A percentile compares a stretch with the other conserved stretches of the same genome.
Conservation (phyloP, 177 flowering plant genomes). For the Telopea speciosissima region DNA sequence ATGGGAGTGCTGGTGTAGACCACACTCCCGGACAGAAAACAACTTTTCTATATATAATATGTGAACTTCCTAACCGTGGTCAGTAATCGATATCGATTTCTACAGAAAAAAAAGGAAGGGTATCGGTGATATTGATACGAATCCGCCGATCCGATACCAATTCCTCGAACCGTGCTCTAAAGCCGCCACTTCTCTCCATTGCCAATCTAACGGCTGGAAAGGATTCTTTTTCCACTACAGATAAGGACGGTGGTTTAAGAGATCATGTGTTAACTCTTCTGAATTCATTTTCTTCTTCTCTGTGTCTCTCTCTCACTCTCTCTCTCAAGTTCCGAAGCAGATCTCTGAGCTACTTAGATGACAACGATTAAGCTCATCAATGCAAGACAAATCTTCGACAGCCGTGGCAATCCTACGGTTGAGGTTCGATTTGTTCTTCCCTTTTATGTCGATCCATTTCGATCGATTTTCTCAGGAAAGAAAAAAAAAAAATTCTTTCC, state of each 20-base stretch:
- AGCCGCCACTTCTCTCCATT: too few relatives aligned
- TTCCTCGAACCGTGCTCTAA: too few relatives aligned
- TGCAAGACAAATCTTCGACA: slow-evolving; percentile 91
- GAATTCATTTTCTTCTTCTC: background rate
- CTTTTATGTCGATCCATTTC: background rate
- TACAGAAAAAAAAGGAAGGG: too few relatives aligned
- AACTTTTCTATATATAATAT: too few relatives aligned
- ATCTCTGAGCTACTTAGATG: slow-evolving; percentile 22
- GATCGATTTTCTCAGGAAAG: background rate
- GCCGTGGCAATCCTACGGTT: slow-evolving; percentile 90
- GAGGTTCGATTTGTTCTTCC: slow-evolving; percentile 40
- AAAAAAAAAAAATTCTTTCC: too few relatives aligned
- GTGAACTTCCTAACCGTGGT: too few relatives aligned
- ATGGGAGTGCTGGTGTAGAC: too few relatives aligned
- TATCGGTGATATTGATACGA: too few relatives aligned
- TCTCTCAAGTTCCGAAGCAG: background rate
- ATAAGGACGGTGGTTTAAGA: background rate
- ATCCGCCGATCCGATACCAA: too few relatives aligned
- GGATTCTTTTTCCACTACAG: background rate
- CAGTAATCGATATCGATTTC: too few relatives aligned
- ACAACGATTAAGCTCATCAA: slow-evolving; percentile 48
- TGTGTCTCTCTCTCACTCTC: background rate
- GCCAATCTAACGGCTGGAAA: background rate
- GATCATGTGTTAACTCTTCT: background rate
- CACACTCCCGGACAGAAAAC: too few relatives aligned